Percentiles rank a stretch among this genome's conserved stretches.
phyloP scores from a whole-genome alignment of 2,329 filamentous ascomycete species.

The Exophiala xenobiotica region DNA sequence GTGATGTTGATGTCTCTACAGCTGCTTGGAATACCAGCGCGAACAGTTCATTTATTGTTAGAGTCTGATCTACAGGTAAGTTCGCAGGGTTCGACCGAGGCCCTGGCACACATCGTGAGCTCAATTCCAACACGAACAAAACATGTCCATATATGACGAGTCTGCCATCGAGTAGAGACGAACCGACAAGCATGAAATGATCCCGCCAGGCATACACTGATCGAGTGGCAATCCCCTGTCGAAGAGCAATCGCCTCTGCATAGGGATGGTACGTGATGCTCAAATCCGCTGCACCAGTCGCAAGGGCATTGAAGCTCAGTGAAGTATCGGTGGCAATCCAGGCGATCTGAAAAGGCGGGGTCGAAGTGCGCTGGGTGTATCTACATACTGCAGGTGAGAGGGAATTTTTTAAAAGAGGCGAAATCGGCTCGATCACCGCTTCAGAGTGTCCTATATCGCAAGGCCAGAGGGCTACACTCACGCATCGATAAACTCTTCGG shows the following conservation, averaged over 20 bases:
- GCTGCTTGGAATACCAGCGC: slow-evolving; percentile 34
- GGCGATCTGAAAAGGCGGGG: slow-evolving; percentile 41
- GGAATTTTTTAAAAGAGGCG: too few species aligned
- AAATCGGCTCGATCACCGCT: too few species aligned
- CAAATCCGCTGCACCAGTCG: slow-evolving; percentile 41
- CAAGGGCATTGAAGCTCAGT: slow-evolving; percentile 46
- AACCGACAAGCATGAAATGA: slow-evolving; percentile 48
- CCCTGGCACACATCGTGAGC: neutral
- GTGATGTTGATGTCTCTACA: slow-evolving; percentile 36
- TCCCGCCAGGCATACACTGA: slow-evolving; percentile 49
- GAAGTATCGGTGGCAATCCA: slow-evolving; percentile 51
- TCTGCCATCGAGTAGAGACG: too few species aligned
- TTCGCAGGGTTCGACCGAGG: slow-evolving; percentile 12
- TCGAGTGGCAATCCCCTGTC: slow-evolving; percentile 39
- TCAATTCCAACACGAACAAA: neutral
- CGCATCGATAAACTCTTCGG: slow-evolving; percentile 40
- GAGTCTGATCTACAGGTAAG: slow-evolving; percentile 4
- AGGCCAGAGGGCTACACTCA: slow-evolving; percentile 31
- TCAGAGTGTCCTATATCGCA: too few species aligned
- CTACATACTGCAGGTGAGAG: too few species aligned
- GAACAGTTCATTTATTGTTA: slow-evolving; percentile 13
- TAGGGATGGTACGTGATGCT: slow-evolving; percentile 48
- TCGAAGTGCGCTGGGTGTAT: neutral
- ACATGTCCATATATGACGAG: too few species aligned
- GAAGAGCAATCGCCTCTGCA: slow-evolving; percentile 47